These are phyloP conservation scores for Pleurotus eryngii DNA, from an alignment of 768 basidiomycete genomes.

Conservation along the genomic window DNA sequence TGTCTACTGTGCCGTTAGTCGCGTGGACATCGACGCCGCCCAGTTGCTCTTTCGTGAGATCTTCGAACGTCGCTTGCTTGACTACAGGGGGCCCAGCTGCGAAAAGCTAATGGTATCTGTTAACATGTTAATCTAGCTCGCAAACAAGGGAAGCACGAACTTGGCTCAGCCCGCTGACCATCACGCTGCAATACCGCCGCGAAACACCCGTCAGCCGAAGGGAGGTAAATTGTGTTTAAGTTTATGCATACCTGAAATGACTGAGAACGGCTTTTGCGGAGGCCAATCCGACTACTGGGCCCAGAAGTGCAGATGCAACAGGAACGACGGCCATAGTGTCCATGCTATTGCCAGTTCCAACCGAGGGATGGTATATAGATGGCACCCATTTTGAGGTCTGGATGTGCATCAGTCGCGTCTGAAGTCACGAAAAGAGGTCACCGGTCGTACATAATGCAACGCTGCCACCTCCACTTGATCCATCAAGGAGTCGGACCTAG, in stretches of 20 bases:
- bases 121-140: too few species aligned
- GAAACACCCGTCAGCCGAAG: background rate
- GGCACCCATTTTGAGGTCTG: conserved; percentile 32
- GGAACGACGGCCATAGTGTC: conserved; percentile 36
- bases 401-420: background rate
- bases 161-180: conserved; percentile 37
- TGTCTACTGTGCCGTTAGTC: conserved; percentile 34
- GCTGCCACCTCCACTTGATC: conserved; percentile 40
- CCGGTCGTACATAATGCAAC: conserved; percentile 31
- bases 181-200: conserved; percentile 23
- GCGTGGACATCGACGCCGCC: conserved; percentile 36
- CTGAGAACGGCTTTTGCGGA: conserved; percentile 35
- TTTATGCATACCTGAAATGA: conserved; percentile 30
- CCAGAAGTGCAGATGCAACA: conserved; percentile 33
- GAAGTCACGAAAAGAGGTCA: background rate
- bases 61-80: conserved; percentile 33
- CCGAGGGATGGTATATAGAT: conserved; percentile 36
- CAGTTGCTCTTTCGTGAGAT: conserved; percentile 30
- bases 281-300: conserved; percentile 39
- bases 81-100: conserved; percentile 35
- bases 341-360: conserved; percentile 31
- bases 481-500: conserved; percentile 37
- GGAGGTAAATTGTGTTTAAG: background rate
- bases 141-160: conserved; percentile 3
- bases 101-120: conserved; percentile 18